Evolutionary conservation across 2,329 filamentous ascomycete genomes (phyloP).

Genomic region (Ambrosiella beaveri): DNA sequence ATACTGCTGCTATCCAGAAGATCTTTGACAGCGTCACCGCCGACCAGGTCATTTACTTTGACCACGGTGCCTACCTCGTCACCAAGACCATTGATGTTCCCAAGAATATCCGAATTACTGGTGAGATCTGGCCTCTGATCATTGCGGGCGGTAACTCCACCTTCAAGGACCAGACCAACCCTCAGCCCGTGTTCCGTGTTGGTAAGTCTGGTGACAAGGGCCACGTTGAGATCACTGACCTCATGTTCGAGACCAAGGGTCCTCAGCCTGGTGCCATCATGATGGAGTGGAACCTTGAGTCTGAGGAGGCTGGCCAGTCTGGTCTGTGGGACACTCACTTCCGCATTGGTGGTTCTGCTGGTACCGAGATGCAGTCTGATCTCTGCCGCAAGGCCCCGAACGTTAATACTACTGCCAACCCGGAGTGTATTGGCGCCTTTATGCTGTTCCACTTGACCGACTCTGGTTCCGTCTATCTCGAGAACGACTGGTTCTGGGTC

Average conservation of each 20-base stretch:
- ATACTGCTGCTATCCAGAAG: slow-evolving; percentile 68
- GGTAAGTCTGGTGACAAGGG: slow-evolving; percentile 62
- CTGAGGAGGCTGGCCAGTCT: slow-evolving; percentile 46
- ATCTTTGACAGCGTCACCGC: slow-evolving; percentile 50
- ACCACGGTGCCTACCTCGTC: slow-evolving; percentile 57
- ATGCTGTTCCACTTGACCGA: slow-evolving; percentile 47
- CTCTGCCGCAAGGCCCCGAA: slow-evolving; percentile 63
- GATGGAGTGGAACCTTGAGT: slow-evolving; percentile 77
- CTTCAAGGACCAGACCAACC: slow-evolving; percentile 60
- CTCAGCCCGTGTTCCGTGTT: slow-evolving; percentile 71
- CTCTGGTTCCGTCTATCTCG: slow-evolving; percentile 55
- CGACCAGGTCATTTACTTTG: slow-evolving; percentile 55
- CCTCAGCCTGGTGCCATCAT: slow-evolving; percentile 75
- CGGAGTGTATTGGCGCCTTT: slow-evolving; percentile 58
- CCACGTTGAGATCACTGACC: slow-evolving; percentile 69
- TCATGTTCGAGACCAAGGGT: slow-evolving; percentile 72
- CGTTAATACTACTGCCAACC: slow-evolving; percentile 40
- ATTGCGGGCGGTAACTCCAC: slow-evolving; percentile 56
- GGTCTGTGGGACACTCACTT: slow-evolving; percentile 95
- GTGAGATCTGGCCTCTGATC: slow-evolving; percentile 81
- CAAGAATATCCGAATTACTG: slow-evolving; percentile 70
- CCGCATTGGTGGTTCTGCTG: slow-evolving; percentile 73
- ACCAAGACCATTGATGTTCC: slow-evolving; percentile 54
- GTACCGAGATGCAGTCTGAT: slow-evolving; percentile 65
- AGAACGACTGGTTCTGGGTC: slow-evolving; percentile 85